Conservation (phyloP, 2,329 filamentous ascomycete species). For the Curvularia spicifera region DNA sequence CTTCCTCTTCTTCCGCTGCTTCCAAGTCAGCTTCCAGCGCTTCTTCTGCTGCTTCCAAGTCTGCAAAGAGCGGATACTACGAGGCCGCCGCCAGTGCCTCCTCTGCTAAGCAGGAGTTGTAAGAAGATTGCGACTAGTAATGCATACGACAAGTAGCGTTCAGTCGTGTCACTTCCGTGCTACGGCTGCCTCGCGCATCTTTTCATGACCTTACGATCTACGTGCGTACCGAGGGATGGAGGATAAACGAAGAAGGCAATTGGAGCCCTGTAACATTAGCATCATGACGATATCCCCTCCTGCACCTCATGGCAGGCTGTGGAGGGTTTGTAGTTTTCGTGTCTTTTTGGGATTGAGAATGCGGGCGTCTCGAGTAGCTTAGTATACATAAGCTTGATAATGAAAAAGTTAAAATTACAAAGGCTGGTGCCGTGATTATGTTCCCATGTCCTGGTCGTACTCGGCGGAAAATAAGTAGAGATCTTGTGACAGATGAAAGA, state of each 20-base stretch:
- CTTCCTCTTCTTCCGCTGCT: constrained; percentile 43
- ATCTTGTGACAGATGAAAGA: background rate
- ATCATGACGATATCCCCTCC: constrained; percentile 32
- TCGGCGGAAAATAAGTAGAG: background rate
- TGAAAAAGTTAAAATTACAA: constrained; percentile 24
- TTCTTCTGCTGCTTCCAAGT: constrained; percentile 44
- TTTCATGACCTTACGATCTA: constrained; percentile 33
- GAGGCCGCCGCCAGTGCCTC: constrained; percentile 42
- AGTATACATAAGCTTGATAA: constrained; percentile 24
- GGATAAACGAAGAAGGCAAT: constrained; percentile 19
- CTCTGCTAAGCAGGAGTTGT: constrained; percentile 56
- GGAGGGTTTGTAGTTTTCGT: constrained; percentile 25
- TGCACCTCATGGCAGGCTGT: constrained; percentile 26
- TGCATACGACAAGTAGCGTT: constrained; percentile 22
- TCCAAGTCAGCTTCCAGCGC: constrained; percentile 45
- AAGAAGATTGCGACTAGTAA: constrained; percentile 24
- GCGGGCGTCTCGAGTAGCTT: constrained; percentile 30
- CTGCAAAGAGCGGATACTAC: constrained; percentile 41
- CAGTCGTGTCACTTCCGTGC: constrained; percentile 4
- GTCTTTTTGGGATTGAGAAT: constrained; percentile 15
- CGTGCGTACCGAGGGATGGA: constrained; percentile 24
- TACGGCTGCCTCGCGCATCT: constrained; percentile 22
- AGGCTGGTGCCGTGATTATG: background rate
- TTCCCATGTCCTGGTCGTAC: background rate
- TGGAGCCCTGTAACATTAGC: constrained; percentile 34